phyloP scores from a whole-genome alignment of 2,329 filamentous ascomycete species.

The Aspergillus tamarii region DNA sequence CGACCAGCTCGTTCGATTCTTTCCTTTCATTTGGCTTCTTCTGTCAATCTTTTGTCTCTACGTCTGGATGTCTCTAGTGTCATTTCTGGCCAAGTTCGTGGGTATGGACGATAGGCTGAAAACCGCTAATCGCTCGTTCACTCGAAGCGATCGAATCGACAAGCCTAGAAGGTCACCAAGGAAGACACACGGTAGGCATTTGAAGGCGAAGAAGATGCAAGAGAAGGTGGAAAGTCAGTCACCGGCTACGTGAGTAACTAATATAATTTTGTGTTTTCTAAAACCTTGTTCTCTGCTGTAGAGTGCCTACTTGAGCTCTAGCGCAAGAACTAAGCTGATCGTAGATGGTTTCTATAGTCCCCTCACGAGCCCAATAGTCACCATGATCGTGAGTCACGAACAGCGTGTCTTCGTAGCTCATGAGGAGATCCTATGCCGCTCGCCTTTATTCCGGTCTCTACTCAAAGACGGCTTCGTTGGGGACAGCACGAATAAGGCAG shows the following conservation, averaged over 20 bases:
- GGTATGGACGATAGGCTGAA: constrained; percentile 42
- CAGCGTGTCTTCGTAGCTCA: constrained; percentile 92
- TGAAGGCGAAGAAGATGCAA: constrained; percentile 86
- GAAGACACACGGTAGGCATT: constrained; percentile 75
- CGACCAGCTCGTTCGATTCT: constrained; percentile 44
- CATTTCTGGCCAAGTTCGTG: constrained; percentile 32
- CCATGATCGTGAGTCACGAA: constrained; percentile 80
- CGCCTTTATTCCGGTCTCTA: constrained; percentile 77
- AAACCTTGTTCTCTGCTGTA: background rate
- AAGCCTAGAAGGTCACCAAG: constrained; percentile 80
- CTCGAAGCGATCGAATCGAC: constrained; percentile 81
- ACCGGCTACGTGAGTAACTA: constrained; percentile 50
- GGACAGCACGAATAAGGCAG: constrained; percentile 71
- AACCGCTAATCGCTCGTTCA: constrained; percentile 95
- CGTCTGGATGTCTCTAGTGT: constrained; percentile 55
- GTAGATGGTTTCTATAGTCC: constrained; percentile 37
- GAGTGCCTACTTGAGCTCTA: background rate
- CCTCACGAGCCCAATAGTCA: constrained; percentile 76
- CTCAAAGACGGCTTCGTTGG: constrained; percentile 75
- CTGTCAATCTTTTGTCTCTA: constrained; percentile 41
- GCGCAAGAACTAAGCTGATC: background rate
- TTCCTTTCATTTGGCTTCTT: constrained; percentile 42
- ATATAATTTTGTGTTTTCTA: background rate
- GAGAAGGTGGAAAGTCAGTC: constrained; percentile 68
- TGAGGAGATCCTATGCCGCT: constrained; percentile 85